Base-by-base conservation (phyloP, 2,329 filamentous ascomycete species). In the Aspergillus fumigatiaffinis region DNA sequence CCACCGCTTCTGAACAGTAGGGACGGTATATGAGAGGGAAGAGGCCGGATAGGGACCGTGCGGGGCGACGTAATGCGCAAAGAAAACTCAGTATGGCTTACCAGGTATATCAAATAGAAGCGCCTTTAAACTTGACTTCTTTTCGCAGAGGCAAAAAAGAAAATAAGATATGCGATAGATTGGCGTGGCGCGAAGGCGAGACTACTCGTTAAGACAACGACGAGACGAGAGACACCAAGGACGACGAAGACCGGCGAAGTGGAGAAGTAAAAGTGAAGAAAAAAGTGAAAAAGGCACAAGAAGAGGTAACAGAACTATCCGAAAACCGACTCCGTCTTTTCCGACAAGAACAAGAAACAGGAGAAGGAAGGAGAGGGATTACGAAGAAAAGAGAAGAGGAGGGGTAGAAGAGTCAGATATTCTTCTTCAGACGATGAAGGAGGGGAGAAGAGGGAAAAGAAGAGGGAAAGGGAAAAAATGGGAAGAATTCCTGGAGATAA, bases 311-410 rank as follows among this genome's bases (percentile, higher is more conserved):
- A 63, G 61, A 60, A 64, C 63, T 63, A 66, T 66, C 62, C 62
- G 64, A 65, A 68, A 71, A 67, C 63, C 58, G 62, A 69, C 66
- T 66, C 66, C 66, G 67, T 65, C 55, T 61, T 64, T 63, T 63
- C 67, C 63, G 63, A 68, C 52, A 64, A 58, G 53, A 65, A 63
- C 61, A 66, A 67, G 60, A 52, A 66, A 61, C 59, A 59, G 58
- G 55, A 52, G 62, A 59, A 59, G 56, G 57, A 60, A 63, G 55
- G 56, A 61, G 60, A 56, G 51, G 50, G 61, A 52, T 58, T 42
- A 54, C 56, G 56, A 53, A 55, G 50, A 57, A 58, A 51, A 57
- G 54, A 59, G 46, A 55, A 59, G 64, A 63, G 47, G 57, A 59
- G 54, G 56, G 58, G 57, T 56, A 65, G 62, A 58, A 59, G 56